Conservation (phyloP, 2,329 filamentous ascomycete species). For the Fusarium tanahbumbuense region DNA sequence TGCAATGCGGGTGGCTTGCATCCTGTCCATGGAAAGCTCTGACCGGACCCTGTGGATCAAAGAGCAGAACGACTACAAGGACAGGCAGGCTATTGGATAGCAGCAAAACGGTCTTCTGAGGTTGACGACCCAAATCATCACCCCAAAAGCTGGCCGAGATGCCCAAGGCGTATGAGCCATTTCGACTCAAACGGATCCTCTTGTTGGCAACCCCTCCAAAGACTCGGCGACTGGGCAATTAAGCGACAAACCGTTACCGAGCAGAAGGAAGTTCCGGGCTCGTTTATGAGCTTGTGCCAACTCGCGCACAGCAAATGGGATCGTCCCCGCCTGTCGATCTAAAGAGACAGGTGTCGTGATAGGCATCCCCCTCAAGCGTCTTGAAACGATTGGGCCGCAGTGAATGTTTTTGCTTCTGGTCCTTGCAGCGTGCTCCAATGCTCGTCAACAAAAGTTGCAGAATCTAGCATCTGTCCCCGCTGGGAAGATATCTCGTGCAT, state of each 20-base stretch:
- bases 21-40: slow-evolving; percentile 15
- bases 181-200: not conserved
- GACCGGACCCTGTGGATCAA: slow-evolving; percentile 41
- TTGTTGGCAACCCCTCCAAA: not conserved
- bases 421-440: not conserved
- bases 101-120: not conserved
- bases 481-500: slow-evolving; percentile 20
- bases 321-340: slow-evolving; percentile 39
- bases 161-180: not conserved
- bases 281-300: slow-evolving; percentile 31
- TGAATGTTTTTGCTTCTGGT: not conserved
- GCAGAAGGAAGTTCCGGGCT: slow-evolving; percentile 7
- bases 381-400: slow-evolving; percentile 23
- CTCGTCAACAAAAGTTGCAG: not conserved
- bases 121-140: not conserved
- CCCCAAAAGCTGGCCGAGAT: not conserved
- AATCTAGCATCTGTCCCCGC: slow-evolving; percentile 6
- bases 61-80: not conserved
- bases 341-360: slow-evolving; percentile 17
- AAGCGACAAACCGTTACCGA: slow-evolving; percentile 10
- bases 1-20: slow-evolving; percentile 9
- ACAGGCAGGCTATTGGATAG: not conserved
- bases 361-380: slow-evolving; percentile 8
- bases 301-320: slow-evolving; percentile 20
- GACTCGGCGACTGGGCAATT: not conserved